Evolutionary conservation across 495 filamentous ascomycete genomes (phyloP).

Genomic region (Hypomontagnella monticulosa): DNA sequence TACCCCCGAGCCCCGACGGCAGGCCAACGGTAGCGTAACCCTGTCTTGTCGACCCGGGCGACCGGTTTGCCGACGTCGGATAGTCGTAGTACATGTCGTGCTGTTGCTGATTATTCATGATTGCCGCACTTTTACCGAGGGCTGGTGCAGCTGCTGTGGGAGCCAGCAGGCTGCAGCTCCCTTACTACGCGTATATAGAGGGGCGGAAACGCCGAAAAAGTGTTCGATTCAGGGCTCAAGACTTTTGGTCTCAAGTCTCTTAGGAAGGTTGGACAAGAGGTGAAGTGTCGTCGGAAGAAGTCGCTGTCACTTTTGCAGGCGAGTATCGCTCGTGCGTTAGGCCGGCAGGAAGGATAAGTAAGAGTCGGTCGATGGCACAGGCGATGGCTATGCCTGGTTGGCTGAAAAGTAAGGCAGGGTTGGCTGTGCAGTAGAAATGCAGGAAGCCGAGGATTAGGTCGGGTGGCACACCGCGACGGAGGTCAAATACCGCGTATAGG

Average conservation of each 20-base stretch:
- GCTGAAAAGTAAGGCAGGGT: conserved; percentile 45
- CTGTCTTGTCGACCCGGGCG: conserved; percentile 55
- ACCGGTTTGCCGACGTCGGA: conserved; percentile 47
- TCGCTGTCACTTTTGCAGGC: conserved; percentile 17
- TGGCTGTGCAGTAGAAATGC: conserved; percentile 46
- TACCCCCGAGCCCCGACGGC: conserved; percentile 70
- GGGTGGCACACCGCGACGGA: conserved; percentile 35
- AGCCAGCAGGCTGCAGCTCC: conserved; percentile 48
- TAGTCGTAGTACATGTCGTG: conserved; percentile 58
- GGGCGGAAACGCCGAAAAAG: conserved; percentile 28
- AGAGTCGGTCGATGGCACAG: conserved; percentile 31
- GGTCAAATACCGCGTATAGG: conserved; percentile 22
- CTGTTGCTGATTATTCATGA: conserved; percentile 66
- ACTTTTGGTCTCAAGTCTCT: conserved; percentile 9
- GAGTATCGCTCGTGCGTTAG: conserved; percentile 17
- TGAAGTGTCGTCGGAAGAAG: conserved; percentile 28
- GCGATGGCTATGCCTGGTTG: conserved; percentile 40
- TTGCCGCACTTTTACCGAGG: conserved; percentile 46
- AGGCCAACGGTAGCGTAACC: conserved; percentile 59
- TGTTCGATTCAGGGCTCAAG: conserved; percentile 6
- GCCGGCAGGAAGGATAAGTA: conserved; percentile 22
- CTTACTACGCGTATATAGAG: conserved; percentile 43
- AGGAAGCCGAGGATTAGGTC: conserved; percentile 42
- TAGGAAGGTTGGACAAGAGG: conserved; percentile 11
- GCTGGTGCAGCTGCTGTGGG: conserved; percentile 44